These are phyloP conservation scores for Ustilago lituana DNA, from an alignment of 1,284 basidiomycete species.

Conservation along the genomic window DNA sequence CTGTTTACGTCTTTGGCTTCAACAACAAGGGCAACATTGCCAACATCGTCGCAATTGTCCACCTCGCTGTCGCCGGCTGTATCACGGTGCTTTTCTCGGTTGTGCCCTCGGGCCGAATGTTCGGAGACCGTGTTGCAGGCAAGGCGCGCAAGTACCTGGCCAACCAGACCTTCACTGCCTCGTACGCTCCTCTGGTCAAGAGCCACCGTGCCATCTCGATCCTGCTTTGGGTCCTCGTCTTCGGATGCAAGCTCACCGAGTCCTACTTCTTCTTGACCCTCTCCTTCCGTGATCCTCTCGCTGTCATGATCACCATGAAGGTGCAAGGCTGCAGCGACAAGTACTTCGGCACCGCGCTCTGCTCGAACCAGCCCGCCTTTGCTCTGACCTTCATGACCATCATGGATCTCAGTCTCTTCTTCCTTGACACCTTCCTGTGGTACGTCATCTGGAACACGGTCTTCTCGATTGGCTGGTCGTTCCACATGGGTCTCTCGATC, in stretches of 20 bases:
- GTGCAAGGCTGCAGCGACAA: conserved; percentile 65
- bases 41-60: conserved; percentile 57
- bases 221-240: conserved; percentile 65
- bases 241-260: conserved; percentile 67
- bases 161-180: conserved; percentile 67
- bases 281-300: conserved; percentile 66
- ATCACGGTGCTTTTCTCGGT: conserved; percentile 65
- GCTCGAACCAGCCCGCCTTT: conserved; percentile 65
- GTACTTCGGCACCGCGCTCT: conserved; percentile 65
- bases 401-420: conserved; percentile 67
- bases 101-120: conserved; percentile 64
- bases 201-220: conserved; percentile 61
- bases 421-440: conserved; percentile 67
- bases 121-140: conserved; percentile 66
- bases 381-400: conserved; percentile 65
- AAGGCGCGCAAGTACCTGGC: conserved; percentile 67
- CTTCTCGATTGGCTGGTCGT: conserved; percentile 67
- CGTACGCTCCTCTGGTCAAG: conserved; percentile 59
- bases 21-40: conserved; percentile 52
- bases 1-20: conserved; percentile 66
- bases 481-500: conserved; percentile 67
- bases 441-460: conserved; percentile 68
- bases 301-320: conserved; percentile 65
- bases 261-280: conserved; percentile 67
- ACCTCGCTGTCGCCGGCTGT: conserved; percentile 59